These are phyloP conservation scores for Cladophialophora immunda DNA, from an alignment of 2,329 filamentous ascomycete genomes.

Conservation along the genomic window DNA sequence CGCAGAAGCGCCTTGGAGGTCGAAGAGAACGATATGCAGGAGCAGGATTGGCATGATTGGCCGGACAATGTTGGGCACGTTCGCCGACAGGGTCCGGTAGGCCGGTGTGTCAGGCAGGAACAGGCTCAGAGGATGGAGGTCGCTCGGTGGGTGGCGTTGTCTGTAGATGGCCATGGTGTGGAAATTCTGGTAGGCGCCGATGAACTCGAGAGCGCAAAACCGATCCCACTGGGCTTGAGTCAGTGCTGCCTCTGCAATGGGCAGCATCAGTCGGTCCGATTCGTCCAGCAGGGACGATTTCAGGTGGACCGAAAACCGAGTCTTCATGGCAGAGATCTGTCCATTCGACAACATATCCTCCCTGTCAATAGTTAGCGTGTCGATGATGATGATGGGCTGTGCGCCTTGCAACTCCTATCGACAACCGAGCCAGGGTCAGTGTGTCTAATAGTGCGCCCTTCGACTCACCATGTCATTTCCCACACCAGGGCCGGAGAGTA, in stretches of 20 bases:
- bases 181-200: background rate
- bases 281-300: background rate
- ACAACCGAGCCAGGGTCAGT: background rate
- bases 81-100: background rate
- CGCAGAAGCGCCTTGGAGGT: background rate
- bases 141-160: background rate
- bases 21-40: slow-evolving; percentile 13
- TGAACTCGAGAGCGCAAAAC: slow-evolving; percentile 4
- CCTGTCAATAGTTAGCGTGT: slow-evolving; percentile 6
- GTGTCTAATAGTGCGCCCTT: background rate
- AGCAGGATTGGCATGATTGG: slow-evolving; percentile 8
- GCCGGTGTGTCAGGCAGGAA: slow-evolving; percentile 9
- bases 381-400: background rate
- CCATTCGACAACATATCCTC: slow-evolving; percentile 11
- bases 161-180: background rate
- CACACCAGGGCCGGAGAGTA: slow-evolving; percentile 5
- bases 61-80: background rate
- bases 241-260: background rate
- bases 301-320: slow-evolving; percentile 3
- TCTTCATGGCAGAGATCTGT: slow-evolving; percentile 14
- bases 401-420: too few relatives aligned
- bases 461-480: slow-evolving; percentile 9
- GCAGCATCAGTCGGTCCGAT: background rate
- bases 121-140: background rate
- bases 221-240: background rate